Percentiles rank a stretch among this genome's conserved stretches.
Conservation (phyloP, 169 alveolate species). For the Neospora caninum region DNA sequence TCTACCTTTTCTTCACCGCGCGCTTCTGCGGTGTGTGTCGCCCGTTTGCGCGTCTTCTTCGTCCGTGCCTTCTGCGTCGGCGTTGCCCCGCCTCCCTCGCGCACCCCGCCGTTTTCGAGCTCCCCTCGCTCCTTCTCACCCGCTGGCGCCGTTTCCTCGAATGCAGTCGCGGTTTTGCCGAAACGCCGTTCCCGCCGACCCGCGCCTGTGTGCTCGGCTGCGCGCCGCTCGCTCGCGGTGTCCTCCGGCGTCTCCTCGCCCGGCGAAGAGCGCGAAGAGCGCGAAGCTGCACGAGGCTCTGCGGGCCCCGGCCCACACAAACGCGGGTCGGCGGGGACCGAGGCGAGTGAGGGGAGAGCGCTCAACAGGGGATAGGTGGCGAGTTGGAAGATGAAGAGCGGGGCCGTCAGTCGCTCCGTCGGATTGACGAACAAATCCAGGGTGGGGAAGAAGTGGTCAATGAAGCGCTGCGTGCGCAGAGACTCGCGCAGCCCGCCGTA, state of each 20-base stretch:
- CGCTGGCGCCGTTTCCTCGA: background rate
- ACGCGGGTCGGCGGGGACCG: background rate
- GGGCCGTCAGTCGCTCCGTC: background rate
- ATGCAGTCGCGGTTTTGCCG: too few species aligned
- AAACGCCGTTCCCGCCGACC: too few species aligned
- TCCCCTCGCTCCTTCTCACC: background rate
- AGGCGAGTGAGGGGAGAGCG: background rate
- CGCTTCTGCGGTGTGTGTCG: too few species aligned
- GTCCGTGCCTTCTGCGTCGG: background rate
- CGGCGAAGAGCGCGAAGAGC: background rate
- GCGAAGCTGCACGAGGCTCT: background rate
- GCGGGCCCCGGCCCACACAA: background rate
- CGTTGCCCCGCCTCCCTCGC: background rate
- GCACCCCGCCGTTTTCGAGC: background rate
- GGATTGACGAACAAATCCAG: background rate
- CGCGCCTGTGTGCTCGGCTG: too few species aligned
- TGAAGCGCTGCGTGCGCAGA: background rate
- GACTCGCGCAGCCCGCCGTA: background rate
- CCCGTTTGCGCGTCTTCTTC: background rate
- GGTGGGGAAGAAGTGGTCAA: background rate
- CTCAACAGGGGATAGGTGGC: background rate
- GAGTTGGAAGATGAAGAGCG: constrained; percentile 12
- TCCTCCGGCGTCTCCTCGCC: background rate
- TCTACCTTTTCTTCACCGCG: background rate
- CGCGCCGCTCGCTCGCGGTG: background rate